phyloP scores from a whole-genome alignment of 805 yeast species.

The Saitoella complicata region DNA sequence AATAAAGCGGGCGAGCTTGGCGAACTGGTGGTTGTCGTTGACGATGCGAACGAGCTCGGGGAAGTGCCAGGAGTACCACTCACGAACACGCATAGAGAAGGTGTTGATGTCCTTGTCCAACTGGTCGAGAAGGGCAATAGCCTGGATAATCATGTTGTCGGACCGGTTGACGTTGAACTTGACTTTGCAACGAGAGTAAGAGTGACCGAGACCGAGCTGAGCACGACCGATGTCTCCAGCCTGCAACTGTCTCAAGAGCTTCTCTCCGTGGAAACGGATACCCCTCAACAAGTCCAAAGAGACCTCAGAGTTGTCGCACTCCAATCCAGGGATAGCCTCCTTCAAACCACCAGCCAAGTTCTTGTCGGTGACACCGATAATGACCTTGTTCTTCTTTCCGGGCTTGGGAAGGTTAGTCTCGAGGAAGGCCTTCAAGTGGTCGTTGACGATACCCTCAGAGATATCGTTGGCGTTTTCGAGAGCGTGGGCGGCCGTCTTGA shows the following conservation, averaged over 20 bases:
- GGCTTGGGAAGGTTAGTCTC: constrained; percentile 83
- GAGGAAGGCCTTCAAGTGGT: constrained; percentile 72
- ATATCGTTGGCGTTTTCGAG: constrained; percentile 95
- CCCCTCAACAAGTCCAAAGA: constrained; percentile 95
- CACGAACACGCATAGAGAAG: constrained; percentile 91
- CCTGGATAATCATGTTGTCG: constrained; percentile 97
- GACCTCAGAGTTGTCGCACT: constrained; percentile 77
- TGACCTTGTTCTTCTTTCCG: constrained; percentile 42
- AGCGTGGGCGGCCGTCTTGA: constrained; percentile 92
- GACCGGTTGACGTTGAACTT: constrained; percentile 97
- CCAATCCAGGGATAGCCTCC: constrained; percentile 75
- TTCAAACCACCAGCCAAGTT: constrained; percentile 94
- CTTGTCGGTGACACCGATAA: constrained; percentile 82
- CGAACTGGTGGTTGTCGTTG: constrained; percentile 74
- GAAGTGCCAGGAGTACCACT: constrained; percentile 99
- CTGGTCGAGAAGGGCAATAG: constrained; percentile 93
- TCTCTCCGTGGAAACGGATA: constrained; percentile 75
- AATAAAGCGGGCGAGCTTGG: constrained; percentile 65
- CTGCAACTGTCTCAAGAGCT: constrained; percentile 78
- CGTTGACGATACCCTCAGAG: constrained; percentile 90
- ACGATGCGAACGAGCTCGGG: constrained; percentile 90
- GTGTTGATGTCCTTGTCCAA: constrained; percentile 97
- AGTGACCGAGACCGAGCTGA: constrained; percentile 96
- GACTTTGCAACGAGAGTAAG: constrained; percentile 96
- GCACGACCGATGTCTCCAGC: constrained; percentile 95